Evolutionary conservation across 164 flowering plant genomes (phyloP).

Genomic region (Kalanchoe fedtschenkoi): DNA sequence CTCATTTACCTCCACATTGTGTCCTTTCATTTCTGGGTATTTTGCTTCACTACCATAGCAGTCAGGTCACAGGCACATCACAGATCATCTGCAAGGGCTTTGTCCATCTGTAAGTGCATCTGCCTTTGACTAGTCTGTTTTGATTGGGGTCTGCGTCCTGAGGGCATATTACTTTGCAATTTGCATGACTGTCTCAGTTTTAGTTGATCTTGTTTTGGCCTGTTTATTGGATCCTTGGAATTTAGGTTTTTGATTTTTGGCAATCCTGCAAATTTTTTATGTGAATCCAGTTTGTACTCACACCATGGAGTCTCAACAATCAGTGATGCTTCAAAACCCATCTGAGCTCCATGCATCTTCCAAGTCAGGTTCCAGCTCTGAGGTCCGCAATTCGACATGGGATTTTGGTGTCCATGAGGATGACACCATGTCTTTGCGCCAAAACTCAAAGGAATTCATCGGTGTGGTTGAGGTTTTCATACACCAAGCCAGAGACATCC

Average conservation of each 20-base stretch:
- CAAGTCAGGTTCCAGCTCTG: not conserved
- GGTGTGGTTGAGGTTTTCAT: conserved; percentile 1
- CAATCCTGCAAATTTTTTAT: not conserved
- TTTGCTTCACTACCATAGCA: no score
- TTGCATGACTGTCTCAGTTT: not conserved
- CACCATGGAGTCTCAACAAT: not conserved
- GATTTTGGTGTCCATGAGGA: not conserved
- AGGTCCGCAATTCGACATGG: not conserved
- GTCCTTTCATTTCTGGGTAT: not conserved
- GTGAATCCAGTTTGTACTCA: no score
- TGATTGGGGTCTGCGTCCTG: no score
- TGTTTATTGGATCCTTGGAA: not conserved
- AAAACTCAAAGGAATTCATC: conserved; percentile 15
- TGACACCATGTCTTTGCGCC: not conserved
- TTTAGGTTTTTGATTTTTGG: not conserved
- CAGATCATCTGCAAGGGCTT: not conserved
- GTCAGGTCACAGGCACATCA: not conserved
- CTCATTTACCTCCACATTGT: not conserved
- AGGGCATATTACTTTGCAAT: no score
- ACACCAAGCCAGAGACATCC: conserved; percentile 6
- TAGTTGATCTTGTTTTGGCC: not conserved
- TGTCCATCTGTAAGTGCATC: not conserved
- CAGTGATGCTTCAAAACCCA: not conserved
- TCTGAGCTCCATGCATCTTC: not conserved
- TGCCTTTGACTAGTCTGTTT: not conserved